Percentiles rank a stretch among this genome's conserved stretches.
These are phyloP conservation scores for Talaromyces sp. DNA, from an alignment of 2,329 filamentous ascomycete species.

Conservation along the genomic window DNA sequence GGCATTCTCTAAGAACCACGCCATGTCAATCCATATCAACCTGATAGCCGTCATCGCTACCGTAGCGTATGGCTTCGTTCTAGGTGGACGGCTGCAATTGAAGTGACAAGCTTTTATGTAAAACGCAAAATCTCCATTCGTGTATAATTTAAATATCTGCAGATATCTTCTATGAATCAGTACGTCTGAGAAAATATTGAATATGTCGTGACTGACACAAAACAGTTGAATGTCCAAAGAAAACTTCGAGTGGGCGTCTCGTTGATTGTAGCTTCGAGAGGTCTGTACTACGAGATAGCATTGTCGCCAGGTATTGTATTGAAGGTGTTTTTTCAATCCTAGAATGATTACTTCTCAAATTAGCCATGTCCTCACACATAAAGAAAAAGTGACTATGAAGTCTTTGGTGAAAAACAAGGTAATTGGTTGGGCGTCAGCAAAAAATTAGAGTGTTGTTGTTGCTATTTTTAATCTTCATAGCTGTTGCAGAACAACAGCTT, in stretches of 20 bases:
- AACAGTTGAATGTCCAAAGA: no score
- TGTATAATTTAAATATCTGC: not conserved
- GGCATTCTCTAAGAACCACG: constrained; percentile 37
- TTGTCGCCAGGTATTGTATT: not conserved
- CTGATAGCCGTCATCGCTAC: constrained; percentile 36
- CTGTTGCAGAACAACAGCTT: constrained; percentile 38
- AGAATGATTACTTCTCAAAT: constrained; percentile 7
- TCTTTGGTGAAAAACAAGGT: not conserved
- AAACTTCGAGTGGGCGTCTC: not conserved
- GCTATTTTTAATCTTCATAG: constrained; percentile 58
- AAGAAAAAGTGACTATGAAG: not conserved
- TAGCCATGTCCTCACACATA: constrained; percentile 5
- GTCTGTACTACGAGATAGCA: not conserved
- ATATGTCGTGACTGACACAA: not conserved
- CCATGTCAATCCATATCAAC: constrained; percentile 46
- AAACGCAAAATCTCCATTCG: not conserved
- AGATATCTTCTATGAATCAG: no score
- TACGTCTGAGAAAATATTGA: not conserved
- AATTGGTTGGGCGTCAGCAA: constrained; percentile 54
- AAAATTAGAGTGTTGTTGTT: constrained; percentile 73
- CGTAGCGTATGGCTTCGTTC: constrained; percentile 29
- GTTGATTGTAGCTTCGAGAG: no score
- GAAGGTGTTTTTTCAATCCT: not conserved
- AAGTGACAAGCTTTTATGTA: not conserved
- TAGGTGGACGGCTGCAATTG: constrained; percentile 22